These are phyloP conservation scores for Calonectria multiphialidica DNA, from an alignment of 2,329 filamentous ascomycete genomes.

Conservation along the genomic window DNA sequence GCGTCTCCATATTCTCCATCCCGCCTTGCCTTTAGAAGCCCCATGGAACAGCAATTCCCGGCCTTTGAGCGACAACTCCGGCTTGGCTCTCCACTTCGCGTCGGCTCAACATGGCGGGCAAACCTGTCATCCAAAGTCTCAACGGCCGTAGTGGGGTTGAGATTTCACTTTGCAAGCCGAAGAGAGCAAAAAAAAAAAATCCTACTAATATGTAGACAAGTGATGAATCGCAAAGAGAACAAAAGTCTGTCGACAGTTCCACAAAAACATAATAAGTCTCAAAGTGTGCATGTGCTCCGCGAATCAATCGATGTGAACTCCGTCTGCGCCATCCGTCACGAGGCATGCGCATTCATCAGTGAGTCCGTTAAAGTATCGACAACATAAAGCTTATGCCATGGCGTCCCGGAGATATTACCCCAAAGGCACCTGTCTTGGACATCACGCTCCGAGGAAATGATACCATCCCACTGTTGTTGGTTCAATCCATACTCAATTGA, in stretches of 20 bases:
- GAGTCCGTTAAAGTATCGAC: conserved; percentile 13
- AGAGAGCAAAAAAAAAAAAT: not conserved
- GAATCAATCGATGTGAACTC: not conserved
- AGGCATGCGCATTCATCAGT: not conserved
- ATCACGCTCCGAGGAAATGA: not conserved
- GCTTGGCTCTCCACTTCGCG: conserved; percentile 39
- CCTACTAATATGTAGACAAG: not conserved
- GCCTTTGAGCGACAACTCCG: conserved; percentile 12
- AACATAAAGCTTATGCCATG: conserved; percentile 24
- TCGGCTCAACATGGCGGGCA: conserved; percentile 40
- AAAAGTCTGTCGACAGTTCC: conserved; percentile 8
- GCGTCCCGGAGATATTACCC: conserved; percentile 14
- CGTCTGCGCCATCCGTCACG: not conserved
- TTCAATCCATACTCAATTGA: not conserved
- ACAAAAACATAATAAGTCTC: not conserved
- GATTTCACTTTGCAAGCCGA: conserved; percentile 1
- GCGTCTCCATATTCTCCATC: conserved; percentile 36
- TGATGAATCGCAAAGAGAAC: not conserved
- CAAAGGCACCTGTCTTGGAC: not conserved
- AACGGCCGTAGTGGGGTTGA: conserved; percentile 28
- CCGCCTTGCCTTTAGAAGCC: conserved; percentile 34
- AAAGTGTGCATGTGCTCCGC: not conserved
- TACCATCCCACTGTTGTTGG: not conserved
- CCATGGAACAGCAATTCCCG: conserved; percentile 35
- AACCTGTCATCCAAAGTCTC: conserved; percentile 20